Percentiles rank a stretch among this genome's conserved stretches.
These are phyloP conservation scores for Aplosporella prunicola DNA, from an alignment of 2,329 filamentous ascomycete genomes.

Conservation along the genomic window DNA sequence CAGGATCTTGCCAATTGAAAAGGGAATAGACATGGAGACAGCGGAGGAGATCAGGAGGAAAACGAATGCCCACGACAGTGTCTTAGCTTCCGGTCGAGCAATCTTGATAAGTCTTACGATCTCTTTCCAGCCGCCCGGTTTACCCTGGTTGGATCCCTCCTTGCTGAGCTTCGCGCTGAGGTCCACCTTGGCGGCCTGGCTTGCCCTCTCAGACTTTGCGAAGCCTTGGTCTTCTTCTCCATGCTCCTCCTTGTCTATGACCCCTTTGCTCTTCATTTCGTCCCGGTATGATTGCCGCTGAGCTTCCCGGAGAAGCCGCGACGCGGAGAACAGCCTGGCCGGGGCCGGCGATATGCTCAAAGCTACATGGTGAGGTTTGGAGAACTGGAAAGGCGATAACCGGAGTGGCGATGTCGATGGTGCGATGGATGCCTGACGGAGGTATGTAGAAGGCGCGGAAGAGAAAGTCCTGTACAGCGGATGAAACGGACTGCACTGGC, in stretches of 20 bases:
- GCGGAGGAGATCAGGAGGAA: constrained; percentile 82
- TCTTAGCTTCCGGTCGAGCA: constrained; percentile 71
- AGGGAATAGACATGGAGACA: constrained; percentile 93
- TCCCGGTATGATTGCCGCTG: constrained; percentile 28
- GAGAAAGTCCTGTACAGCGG: neutral
- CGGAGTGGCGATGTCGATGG: constrained; percentile 5
- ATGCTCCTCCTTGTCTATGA: constrained; percentile 26
- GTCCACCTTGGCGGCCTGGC: constrained; percentile 81
- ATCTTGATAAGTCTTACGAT: constrained; percentile 84
- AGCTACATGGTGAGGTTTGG: neutral
- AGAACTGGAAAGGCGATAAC: neutral
- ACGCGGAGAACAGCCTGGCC: constrained; percentile 3
- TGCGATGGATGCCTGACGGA: constrained; percentile 3
- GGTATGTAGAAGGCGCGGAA: constrained; percentile 1
- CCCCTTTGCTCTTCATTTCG: constrained; percentile 29
- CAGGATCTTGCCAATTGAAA: constrained; percentile 91
- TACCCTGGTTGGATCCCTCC: constrained; percentile 49
- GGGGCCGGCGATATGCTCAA: neutral
- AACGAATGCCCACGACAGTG: constrained; percentile 70
- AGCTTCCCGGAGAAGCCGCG: neutral
- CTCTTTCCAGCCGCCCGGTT: constrained; percentile 55
- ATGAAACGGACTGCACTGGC: neutral
- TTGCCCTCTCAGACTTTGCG: constrained; percentile 69
- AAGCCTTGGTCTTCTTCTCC: constrained; percentile 51
- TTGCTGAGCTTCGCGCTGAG: constrained; percentile 79